Percentiles rank a stretch among this genome's conserved stretches.
phyloP scores from a whole-genome alignment of 2,329 filamentous ascomycete genomes.

The Diplodia mutila region DNA sequence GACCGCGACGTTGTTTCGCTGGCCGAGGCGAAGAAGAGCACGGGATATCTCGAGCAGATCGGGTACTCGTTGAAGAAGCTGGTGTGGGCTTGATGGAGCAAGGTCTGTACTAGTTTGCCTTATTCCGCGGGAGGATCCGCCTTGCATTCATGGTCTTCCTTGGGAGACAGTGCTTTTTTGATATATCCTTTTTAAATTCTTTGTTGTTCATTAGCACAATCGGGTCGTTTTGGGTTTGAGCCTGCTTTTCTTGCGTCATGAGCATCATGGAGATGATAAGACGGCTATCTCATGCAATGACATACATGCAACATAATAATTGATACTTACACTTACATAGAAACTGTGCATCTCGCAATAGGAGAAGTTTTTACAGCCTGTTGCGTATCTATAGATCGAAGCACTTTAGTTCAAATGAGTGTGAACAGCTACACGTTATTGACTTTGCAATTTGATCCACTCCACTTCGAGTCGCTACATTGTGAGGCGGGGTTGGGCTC shows the following conservation, averaged over 20 bases:
- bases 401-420: no score
- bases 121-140: background rate
- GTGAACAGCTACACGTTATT: no score
- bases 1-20: slow-evolving; percentile 77
- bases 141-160: background rate
- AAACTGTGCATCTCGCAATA: background rate
- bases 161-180: background rate
- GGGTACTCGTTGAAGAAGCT: slow-evolving; percentile 92
- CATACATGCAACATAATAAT: background rate
- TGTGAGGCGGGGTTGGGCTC: no score
- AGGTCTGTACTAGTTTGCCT: background rate
- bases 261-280: slow-evolving; percentile 19
- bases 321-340: background rate
- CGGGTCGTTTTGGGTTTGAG: background rate
- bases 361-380: no score
- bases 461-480: no score
- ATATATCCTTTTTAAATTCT: slow-evolving; percentile 18
- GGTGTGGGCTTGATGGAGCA: slow-evolving; percentile 69
- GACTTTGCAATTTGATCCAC: no score
- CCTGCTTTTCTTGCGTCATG: background rate
- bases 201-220: background rate
- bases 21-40: slow-evolving; percentile 83
- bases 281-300: background rate
- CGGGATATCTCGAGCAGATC: slow-evolving; percentile 81
- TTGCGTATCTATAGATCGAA: no score